Base-by-base conservation (phyloP, 495 filamentous ascomycete species). In the Penicillium verhagenii region DNA sequence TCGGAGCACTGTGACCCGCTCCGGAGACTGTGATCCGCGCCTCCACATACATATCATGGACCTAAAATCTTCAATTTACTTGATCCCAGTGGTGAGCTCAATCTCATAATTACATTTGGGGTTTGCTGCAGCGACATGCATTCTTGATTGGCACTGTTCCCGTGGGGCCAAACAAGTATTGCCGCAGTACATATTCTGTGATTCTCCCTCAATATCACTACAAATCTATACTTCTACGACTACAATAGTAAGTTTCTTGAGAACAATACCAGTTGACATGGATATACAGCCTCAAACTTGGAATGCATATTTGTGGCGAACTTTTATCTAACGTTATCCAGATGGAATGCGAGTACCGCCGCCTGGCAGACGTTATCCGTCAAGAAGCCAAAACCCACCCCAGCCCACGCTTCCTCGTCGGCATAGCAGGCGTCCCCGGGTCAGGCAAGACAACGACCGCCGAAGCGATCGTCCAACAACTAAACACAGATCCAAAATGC, bases 391-490 rank as follows among this genome's bases (percentile, higher is more conserved):
- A 19, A 16, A 31, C 39, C 13, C 61, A 65, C 35, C 21, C 53
- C 5, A 60, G 66, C 24, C 33, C 40, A 8, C 70, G 70, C 39
- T 64, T 63, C 29, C 35, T 76, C 13, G 67, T 78, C 31, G 75
- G 70, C 25, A 69, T 81, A 23, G 76, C 76, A 6, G 76, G 77
- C 8, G 54, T 72, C 3, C 76, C 78, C 6, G 78, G 78, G 0
- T 73, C 73, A 5, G 78, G 78, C 7, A 81, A 79, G 50, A 76
- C 78, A 7, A 81, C 78, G 4, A 76, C 71, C 10, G 73, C 75
- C 1, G 54, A 65, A 18, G 65, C 66, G 1, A 54, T 78, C 8
- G 58, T 69, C 3, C 55, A 58, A 16, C 62, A 63, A 0, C 47
- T 79, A 11, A 77, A 74, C 45, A 13, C 50, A 16, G 38, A 38